These are phyloP conservation scores for Pythium rhizo-oryzae DNA, from an alignment of 352 stramenopile species.

Conservation along the genomic window DNA sequence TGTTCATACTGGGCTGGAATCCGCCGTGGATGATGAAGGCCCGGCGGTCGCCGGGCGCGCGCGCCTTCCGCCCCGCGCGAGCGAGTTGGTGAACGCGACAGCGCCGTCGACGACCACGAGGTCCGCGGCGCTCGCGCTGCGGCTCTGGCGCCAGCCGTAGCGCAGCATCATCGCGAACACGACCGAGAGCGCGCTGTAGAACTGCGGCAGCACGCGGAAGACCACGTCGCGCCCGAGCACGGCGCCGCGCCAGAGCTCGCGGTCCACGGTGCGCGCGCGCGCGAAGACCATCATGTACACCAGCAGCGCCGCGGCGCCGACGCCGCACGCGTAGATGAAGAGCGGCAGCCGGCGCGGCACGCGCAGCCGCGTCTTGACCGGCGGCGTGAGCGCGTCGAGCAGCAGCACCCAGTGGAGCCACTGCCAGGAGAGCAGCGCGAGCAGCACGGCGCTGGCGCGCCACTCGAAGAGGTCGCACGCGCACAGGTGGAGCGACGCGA, in stretches of 20 bases:
- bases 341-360: not conserved
- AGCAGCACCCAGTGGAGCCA: constrained; percentile 22
- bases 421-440: constrained; percentile 12
- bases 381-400: constrained; percentile 21
- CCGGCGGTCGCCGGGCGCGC: too few species aligned
- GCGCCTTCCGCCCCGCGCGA: not conserved
- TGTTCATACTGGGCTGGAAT: too few species aligned
- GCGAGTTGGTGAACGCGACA: constrained; percentile 14
- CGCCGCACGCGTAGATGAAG: constrained; percentile 1
- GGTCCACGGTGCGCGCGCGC: constrained; percentile 6
- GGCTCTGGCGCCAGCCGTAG: constrained; percentile 2
- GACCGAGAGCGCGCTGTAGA: constrained; percentile 12
- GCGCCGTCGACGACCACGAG: constrained; percentile 13
- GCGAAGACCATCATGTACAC: constrained; percentile 21
- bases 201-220: constrained; percentile 13
- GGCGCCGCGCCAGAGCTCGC: not conserved
- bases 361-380: not conserved
- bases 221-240: not conserved
- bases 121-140: not conserved
- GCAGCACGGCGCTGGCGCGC: not conserved
- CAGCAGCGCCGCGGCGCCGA: not conserved
- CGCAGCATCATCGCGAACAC: constrained; percentile 8
- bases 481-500: constrained; percentile 18
- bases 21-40: too few species aligned
- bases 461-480: constrained; percentile 28